Percentiles rank a stretch among this genome's conserved stretches.
phyloP scores from a whole-genome alignment of 495 filamentous ascomycete genomes.

The Clavariopsis aquatica region DNA sequence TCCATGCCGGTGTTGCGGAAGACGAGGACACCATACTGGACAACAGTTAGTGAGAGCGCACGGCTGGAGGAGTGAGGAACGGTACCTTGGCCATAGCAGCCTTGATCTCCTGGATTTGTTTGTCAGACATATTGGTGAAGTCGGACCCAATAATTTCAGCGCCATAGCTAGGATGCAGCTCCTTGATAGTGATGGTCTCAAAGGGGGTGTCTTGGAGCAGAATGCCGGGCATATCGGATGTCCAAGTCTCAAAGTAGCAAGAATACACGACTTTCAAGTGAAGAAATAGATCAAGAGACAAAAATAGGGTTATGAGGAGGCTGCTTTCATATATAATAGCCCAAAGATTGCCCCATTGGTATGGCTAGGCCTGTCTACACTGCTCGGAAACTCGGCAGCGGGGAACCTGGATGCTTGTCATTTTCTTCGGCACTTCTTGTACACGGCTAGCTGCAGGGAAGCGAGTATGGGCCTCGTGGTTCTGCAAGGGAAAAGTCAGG shows the following conservation, averaged over 20 bases:
- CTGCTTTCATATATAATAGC: conserved; percentile 12
- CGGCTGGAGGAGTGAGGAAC: background rate
- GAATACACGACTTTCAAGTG: background rate
- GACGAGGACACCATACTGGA: conserved; percentile 59
- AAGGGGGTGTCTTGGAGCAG: conserved; percentile 22
- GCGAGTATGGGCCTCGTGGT: background rate
- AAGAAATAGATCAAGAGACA: background rate
- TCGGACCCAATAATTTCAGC: conserved; percentile 58
- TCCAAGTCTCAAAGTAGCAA: background rate
- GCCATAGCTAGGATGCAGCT: conserved; percentile 57
- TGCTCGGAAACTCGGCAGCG: background rate
- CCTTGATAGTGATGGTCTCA: conserved; percentile 47
- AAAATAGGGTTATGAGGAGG: no score
- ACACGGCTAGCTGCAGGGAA: background rate
- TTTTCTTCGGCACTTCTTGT: background rate
- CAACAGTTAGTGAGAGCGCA: background rate
- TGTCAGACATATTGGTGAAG: conserved; percentile 50
- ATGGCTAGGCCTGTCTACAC: background rate
- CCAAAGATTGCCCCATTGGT: background rate
- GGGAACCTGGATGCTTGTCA: background rate
- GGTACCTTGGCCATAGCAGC: conserved; percentile 54
- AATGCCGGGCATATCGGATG: conserved; percentile 33
- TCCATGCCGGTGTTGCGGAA: conserved; percentile 56
- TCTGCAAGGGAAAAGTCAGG: background rate
- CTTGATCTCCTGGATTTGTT: conserved; percentile 52